These are phyloP conservation scores for Fusarium redolens DNA, from an alignment of 2,329 filamentous ascomycete species.

Conservation along the genomic window DNA sequence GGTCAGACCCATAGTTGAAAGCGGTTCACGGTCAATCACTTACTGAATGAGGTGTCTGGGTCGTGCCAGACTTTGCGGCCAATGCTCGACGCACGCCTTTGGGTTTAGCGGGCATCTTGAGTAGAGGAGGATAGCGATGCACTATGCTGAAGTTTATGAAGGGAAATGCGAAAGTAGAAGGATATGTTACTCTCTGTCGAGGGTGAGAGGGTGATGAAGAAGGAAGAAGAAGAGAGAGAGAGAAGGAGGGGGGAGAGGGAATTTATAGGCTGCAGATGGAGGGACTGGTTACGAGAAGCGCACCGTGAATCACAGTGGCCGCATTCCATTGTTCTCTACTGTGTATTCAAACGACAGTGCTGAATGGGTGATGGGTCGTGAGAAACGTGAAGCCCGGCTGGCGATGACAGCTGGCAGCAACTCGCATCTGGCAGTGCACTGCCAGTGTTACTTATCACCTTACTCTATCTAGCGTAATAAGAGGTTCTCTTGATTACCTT, in stretches of 20 bases:
- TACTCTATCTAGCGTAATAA: too few relatives aligned
- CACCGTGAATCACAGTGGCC: not conserved
- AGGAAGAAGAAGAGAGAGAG: not conserved
- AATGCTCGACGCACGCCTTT: too few relatives aligned
- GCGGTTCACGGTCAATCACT: too few relatives aligned
- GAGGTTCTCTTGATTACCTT: not conserved
- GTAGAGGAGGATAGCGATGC: too few relatives aligned
- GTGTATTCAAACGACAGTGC: not conserved
- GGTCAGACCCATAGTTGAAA: not conserved
- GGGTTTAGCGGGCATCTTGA: too few relatives aligned
- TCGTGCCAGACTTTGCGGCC: too few relatives aligned
- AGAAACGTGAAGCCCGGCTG: not conserved
- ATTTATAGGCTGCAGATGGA: slow-evolving; percentile 15
- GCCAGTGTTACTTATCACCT: too few relatives aligned
- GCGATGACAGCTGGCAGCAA: not conserved
- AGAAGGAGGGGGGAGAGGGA: not conserved
- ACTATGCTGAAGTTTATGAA: too few relatives aligned
- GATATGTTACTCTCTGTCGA: too few relatives aligned
- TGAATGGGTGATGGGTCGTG: not conserved
- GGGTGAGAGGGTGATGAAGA: not conserved
- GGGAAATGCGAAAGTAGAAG: too few relatives aligned
- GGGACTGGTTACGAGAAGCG: not conserved
- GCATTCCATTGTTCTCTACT: not conserved
- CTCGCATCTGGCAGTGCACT: not conserved
- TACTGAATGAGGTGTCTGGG: too few relatives aligned